Evolutionary conservation across 768 basidiomycete genomes (phyloP), one percentile per base, ranked within the genome.

Genomic region (Peribolospora baueri): DNA sequence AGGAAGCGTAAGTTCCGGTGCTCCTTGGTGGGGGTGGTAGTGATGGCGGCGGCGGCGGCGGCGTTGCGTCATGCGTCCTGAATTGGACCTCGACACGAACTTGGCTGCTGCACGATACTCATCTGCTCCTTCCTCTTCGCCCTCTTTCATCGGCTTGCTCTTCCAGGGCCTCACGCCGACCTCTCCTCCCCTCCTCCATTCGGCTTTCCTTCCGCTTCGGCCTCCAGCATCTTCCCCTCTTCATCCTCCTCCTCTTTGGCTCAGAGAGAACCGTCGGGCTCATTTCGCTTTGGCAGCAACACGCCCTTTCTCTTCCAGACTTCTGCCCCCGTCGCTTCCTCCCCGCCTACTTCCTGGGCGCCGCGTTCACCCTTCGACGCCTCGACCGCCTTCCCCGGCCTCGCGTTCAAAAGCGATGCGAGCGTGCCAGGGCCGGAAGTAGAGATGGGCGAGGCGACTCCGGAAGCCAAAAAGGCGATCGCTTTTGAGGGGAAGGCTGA

Each of bases 1-100:
- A 55, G 54, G 54, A 55, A 55, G 54, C 54, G 54, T 55, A 25
- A 25, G 54, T 42, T 46, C 45, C 45, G 45, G n/a, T 8, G 9
- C 8, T 8, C 9, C 2, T n/a, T 8, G 45, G 9, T 8, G 45
- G 45, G 2, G n/a, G 45, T n/a, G 8, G 9, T 6, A 25, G 6
- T 42, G 50, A 42, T 37, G 13, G 8, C 10, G 39, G 50, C 50
- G 49, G 36, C 45, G 36, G 9, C 46, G 8, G 46, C 46, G 13
- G 7, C 42, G 7, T 42, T 9, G 38, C 39, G 25, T 9, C 36
- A 45, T 42, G 9, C 55, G 46, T n/a, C 48, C 39, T 11, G 54
- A 50, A 39, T 46, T 48, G 5, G 50, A 50, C 41, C 25, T 48
- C 48, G 54, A 50, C 8, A 50, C 41, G 48, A 48, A 55, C n/a